Percentiles rank a stretch among this genome's conserved stretches.
These are phyloP conservation scores for Vishniacozyma victoriae DNA, from an alignment of 768 basidiomycete species.

Conservation along the genomic window DNA sequence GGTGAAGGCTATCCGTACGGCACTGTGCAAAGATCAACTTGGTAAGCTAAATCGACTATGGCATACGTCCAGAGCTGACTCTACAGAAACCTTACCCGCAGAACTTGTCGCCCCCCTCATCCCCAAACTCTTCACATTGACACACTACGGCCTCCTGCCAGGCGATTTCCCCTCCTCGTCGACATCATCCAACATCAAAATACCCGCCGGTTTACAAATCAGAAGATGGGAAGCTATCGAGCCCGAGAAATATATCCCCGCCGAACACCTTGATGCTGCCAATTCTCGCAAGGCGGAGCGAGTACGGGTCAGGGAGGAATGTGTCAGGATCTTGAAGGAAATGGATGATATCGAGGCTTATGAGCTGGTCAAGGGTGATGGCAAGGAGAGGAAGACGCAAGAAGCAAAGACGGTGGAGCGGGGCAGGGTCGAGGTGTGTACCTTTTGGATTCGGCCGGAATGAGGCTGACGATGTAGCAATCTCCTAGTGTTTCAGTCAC, in stretches of 20 bases:
- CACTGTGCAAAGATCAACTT: slow-evolving; percentile 11
- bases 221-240: slow-evolving; percentile 34
- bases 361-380: slow-evolving; percentile 33
- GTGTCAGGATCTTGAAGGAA: slow-evolving; percentile 17
- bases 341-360: slow-evolving; percentile 31
- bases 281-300: slow-evolving; percentile 11
- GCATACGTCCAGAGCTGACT: background rate
- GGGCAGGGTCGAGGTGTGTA: slow-evolving; percentile 4
- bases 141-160: slow-evolving; percentile 27
- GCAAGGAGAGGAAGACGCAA: slow-evolving; percentile 8
- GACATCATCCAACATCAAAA: slow-evolving; percentile 9
- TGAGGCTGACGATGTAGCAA: background rate
- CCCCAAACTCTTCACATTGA: slow-evolving; percentile 20
- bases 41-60: slow-evolving; percentile 2
- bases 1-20: slow-evolving; percentile 21
- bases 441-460: background rate
- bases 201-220: slow-evolving; percentile 31
- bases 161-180: slow-evolving; percentile 22
- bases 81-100: slow-evolving; percentile 15
- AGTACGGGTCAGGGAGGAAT: slow-evolving; percentile 18
- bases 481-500: slow-evolving; percentile 6
- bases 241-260: slow-evolving; percentile 12
- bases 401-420: slow-evolving; percentile 5
- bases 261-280: slow-evolving; percentile 10
- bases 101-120: slow-evolving; percentile 17